Base-by-base conservation (phyloP, 176 grass and related monocot genomes). In the Echinochloa phyllopogon region DNA sequence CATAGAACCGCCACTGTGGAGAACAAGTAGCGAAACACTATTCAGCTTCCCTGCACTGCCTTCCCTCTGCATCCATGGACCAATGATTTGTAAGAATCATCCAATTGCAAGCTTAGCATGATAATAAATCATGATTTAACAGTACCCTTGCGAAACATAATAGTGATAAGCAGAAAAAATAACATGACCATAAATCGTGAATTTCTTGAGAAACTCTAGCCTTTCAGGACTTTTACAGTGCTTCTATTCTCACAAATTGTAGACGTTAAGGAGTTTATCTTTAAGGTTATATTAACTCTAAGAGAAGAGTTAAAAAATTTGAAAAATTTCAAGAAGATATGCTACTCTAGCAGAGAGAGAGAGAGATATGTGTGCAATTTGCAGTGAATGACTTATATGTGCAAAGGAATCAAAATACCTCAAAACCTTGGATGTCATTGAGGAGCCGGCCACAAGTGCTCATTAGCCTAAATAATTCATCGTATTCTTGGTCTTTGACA, bases 371-470 rank as follows among this genome's bases (percentile, higher is more conserved):
- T 56, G 72, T 13, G 72, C 9, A 75, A 21, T 45, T 16, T 56
- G 17, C 18, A 67, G 18, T 29, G 40, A 12, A 20, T 10, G 14
- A 37, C 33, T 49, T 63, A 18, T 73, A 8, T 66, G 69, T 65
- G 9, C 21, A 65, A 79, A 75, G 3, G 17, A 53, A 40, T 33
- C 48, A 38, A 58, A 61, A 45, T 89, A 92, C 94, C 80, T 91
- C 74, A 61, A 87, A 91, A 64, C 79, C 44, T 80, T 86, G 90
- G 5, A 45, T 21, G 52, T 93, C 94, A 78, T 95, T 93, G 40
- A 95, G 72, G 50, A 95, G 80, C 50, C 94, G 91, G 11, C 90
- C 90, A 12, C 86, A 95, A 24, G 63, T 89, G 83, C 88, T 91
- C 42, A 91, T 82, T 20, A 95, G 83, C 43, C 13, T 87, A 75